Evolutionary conservation across 2,329 filamentous ascomycete species (phyloP).

Genomic region (Apiospora hydei): DNA sequence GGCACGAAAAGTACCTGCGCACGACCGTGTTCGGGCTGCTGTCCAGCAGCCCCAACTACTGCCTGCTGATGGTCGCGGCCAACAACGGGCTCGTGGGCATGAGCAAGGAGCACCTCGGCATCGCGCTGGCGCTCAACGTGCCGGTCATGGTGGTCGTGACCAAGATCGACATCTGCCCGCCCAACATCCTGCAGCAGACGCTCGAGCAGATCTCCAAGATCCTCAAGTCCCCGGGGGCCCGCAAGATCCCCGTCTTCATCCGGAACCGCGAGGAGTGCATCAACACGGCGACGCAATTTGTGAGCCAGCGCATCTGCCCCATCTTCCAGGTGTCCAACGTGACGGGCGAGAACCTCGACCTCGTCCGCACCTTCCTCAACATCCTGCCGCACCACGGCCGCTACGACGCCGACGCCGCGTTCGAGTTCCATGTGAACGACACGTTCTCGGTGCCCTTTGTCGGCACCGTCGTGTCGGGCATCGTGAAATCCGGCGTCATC

Average conservation of each 20-base stretch:
- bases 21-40: slow-evolving; percentile 96
- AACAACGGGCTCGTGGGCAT: slow-evolving; percentile 98
- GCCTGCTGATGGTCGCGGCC: slow-evolving; percentile 95
- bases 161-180: slow-evolving; percentile 98
- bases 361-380: slow-evolving; percentile 92
- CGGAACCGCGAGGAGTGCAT: slow-evolving; percentile 90
- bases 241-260: slow-evolving; percentile 96
- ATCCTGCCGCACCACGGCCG: slow-evolving; percentile 94
- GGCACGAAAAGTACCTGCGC: slow-evolving; percentile 92
- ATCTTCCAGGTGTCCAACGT: slow-evolving; percentile 99
- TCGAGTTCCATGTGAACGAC: slow-evolving; percentile 96
- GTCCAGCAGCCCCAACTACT: slow-evolving; percentile 96
- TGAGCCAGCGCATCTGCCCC: slow-evolving; percentile 93
- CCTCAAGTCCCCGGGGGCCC: slow-evolving; percentile 88
- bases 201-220: slow-evolving; percentile 91
- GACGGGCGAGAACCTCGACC: slow-evolving; percentile 87
- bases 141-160: slow-evolving; percentile 98
- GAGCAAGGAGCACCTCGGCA: slow-evolving; percentile 97
- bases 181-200: slow-evolving; percentile 93
- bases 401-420: slow-evolving; percentile 85
- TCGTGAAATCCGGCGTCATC: slow-evolving; percentile 86
- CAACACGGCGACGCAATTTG: slow-evolving; percentile 94
- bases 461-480: slow-evolving; percentile 93
- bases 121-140: slow-evolving; percentile 92
- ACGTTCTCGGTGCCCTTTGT: slow-evolving; percentile 98